Base-by-base conservation (phyloP, 1,284 basidiomycete species). In the Ganoderma multipileum region DNA sequence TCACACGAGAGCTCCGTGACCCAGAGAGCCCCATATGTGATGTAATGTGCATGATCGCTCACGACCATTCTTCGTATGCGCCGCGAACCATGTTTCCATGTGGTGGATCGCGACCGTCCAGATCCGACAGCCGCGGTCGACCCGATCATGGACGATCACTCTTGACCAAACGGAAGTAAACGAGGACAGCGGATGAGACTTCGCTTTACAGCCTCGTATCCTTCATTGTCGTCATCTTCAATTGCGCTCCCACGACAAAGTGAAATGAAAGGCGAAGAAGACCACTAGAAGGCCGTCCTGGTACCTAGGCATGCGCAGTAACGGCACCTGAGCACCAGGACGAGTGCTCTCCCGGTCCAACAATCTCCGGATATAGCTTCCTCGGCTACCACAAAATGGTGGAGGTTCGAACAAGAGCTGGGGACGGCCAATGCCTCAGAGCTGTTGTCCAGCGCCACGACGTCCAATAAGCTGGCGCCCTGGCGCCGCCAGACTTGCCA, bases 221-320 rank as follows among this genome's bases (percentile, higher is more conserved):
- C 58, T 41, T 39, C 36, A 26, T 41, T 41, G 58, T 41, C 4
- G 14, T 23, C 41, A 7, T 41, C 38, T 60, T 33, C 26, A 38
- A 20, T 9, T 30, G 33, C 33, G n/a, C 55, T 58, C 55, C 55
- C 58, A 41, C 38, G 58, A 26, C 38, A 60, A n/a, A 41, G 36
- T 39, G 14, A 41, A 60, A 60, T 39, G 11, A 16, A 23, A 39
- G 14, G 30, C 52, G 12, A 54, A n/a, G 55, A 36, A 38, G 33
- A 55, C 28, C 30, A 30, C 33, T 55, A 59, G 57, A 59, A 59
- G 57, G 38, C n/a, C 39, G n/a, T 52, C 42, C 44, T 20, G 64
- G 64, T 65, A 60, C 64, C 64, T 65, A 41, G 55, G 39, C 33
- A 52, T 20, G 30, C 42, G 64, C 55, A 54, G 64, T 38, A 60